These are phyloP conservation scores for Aureobasidium sp. DNA, from an alignment of 2,329 filamentous ascomycete genomes.

Conservation along the genomic window DNA sequence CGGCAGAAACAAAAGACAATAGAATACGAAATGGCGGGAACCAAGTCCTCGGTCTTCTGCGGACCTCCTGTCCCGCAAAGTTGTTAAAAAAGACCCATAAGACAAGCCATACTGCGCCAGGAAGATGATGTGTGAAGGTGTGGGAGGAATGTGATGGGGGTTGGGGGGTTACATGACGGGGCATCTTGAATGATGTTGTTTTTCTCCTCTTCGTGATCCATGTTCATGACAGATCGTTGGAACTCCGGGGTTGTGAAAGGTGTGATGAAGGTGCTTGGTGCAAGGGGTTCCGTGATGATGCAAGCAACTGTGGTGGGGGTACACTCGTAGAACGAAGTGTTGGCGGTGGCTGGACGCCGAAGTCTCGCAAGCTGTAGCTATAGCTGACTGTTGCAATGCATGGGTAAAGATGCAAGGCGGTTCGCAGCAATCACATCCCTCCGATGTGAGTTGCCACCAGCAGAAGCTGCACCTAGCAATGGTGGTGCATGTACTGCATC, in stretches of 20 bases:
- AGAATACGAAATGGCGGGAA: slow-evolving; percentile 12
- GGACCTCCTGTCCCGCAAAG: slow-evolving; percentile 5
- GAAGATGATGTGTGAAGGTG: background rate
- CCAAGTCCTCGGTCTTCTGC: slow-evolving; percentile 10
- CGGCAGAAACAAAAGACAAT: background rate
- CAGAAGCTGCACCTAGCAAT: background rate
- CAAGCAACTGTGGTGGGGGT: background rate
- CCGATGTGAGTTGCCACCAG: background rate
- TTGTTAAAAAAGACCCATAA: background rate
- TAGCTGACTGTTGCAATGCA: background rate
- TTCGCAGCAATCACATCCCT: background rate
- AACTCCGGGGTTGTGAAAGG: background rate
- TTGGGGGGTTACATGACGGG: slow-evolving; percentile 5
- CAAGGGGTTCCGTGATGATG: background rate
- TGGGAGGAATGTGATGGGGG: background rate
- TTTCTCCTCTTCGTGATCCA: slow-evolving; percentile 10
- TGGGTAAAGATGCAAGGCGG: background rate
- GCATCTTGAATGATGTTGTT: slow-evolving; percentile 3
- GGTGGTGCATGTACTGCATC: background rate
- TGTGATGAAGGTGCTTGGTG: background rate
- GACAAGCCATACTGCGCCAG: slow-evolving; percentile 6
- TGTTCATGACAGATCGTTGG: slow-evolving; percentile 4
- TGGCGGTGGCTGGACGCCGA: background rate
- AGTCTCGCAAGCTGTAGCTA: background rate
- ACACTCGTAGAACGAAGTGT: background rate